Evolutionary conservation across 2,329 filamentous ascomycete species (phyloP), one percentile per base, ranked within the genome.

Genomic region (Botryotinia narcissicola): DNA sequence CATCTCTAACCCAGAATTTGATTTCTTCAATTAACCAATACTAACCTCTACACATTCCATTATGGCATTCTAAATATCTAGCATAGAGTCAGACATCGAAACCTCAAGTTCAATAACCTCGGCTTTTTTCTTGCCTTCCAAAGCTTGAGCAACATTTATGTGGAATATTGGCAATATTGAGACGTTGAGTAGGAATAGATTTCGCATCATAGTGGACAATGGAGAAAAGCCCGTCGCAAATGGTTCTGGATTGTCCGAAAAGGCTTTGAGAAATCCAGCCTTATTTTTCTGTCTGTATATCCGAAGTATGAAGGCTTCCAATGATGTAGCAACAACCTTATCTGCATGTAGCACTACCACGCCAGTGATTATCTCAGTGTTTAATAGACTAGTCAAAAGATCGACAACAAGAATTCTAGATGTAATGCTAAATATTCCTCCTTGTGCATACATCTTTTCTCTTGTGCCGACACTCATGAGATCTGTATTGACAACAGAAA

Each of bases 71-170:
- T 99, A 96, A 59, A 99, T 98, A 60, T 94, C 91, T 74, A 88
- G 89, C 96, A 99, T 99, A 68, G 90, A 88, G 54, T 97, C 93
- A 8, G 94, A 97, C 95, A 99, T 98, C 42, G 93, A 92, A 8
- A 99, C 92, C 82, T 98, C 96, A 37, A 98, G 86, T 83, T 99
- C 96, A 76, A 99, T 97, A 63, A 99, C 96, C 83, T 99, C 96
- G 7, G 96, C 95, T 81, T 95, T 97, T 80, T 92, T 92, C 81
- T 93, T 93, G 16, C 95, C 95, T 82, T 99, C 96, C 4, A 99
- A 86, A 4, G 94, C 94, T 78, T 94, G 90, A 0, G 95, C 94
- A 9, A 99, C 94, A 0, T 93, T 91, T 74, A 97, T 89, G 80
- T 99, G 96, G 79, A 98, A 99, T 32, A 96, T 89, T 4, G 96